Evolutionary conservation across 108 stramenopile genomes (phyloP).

Genomic region (Nitzschia sp.): DNA sequence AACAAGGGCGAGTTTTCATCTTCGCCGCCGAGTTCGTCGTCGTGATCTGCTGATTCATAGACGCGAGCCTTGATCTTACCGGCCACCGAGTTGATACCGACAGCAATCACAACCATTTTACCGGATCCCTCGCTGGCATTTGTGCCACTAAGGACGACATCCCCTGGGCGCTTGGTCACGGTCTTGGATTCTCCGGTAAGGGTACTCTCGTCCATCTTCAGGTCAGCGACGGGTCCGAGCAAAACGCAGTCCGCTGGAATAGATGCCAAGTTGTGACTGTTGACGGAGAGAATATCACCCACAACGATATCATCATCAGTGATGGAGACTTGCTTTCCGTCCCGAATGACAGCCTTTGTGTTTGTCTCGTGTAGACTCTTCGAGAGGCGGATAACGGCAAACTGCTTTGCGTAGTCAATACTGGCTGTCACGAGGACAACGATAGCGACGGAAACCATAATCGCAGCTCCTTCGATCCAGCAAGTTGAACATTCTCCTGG

Average conservation of each 20-base stretch:
- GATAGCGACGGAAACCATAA: conserved; percentile 84
- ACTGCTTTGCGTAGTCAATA: conserved; percentile 95
- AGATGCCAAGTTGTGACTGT: conserved; percentile 76
- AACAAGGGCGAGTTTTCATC: conserved; percentile 77
- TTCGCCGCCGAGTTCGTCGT: conserved; percentile 65
- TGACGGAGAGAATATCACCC: conserved; percentile 94
- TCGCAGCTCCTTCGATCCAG: conserved; percentile 96
- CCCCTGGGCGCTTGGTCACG: conserved; percentile 81
- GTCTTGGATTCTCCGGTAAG: conserved; percentile 95
- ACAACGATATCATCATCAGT: conserved; percentile 93
- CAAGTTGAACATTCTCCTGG: conserved; percentile 74
- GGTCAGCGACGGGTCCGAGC: conserved; percentile 78
- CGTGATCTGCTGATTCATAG: conserved; percentile 71
- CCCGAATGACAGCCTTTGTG: conserved; percentile 85
- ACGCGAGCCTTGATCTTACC: conserved; percentile 86
- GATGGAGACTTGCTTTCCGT: conserved; percentile 72
- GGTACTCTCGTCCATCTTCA: conserved; percentile 89
- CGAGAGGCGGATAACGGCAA: conserved; percentile 91
- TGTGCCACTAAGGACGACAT: conserved; percentile 71
- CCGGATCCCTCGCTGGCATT: conserved; percentile 76
- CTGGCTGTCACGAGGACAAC: conserved; percentile 91
- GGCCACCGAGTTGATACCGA: conserved; percentile 85
- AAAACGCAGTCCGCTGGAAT: conserved; percentile 97
- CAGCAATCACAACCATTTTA: conserved; percentile 88
- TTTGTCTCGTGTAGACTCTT: conserved; percentile 72